Evolutionary conservation across 257 asterid species (phyloP).

Genomic region (Capsicum rhomboideum): DNA sequence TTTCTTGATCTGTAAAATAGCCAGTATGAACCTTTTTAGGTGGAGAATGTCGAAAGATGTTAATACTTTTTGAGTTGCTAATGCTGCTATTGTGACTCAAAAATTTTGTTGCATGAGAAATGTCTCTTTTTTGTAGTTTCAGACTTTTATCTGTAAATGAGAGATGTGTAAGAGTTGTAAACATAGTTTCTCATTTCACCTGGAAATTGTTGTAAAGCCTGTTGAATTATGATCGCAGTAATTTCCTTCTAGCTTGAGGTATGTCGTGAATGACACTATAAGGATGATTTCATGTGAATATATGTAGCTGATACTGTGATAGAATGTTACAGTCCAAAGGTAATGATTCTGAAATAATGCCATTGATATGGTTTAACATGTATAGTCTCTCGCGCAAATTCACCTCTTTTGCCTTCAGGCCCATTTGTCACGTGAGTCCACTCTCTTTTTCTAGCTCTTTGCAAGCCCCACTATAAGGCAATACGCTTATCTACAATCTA

Average conservation of each 20-base stretch:
- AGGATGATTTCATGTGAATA: too few relatives aligned
- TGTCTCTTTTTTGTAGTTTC: neutral
- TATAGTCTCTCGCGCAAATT: too few relatives aligned
- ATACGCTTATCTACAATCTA: too few relatives aligned
- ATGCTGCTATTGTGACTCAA: neutral
- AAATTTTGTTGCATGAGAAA: neutral
- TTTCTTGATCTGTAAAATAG: neutral
- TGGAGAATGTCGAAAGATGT: neutral
- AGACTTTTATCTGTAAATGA: neutral
- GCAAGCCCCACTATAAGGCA: too few relatives aligned
- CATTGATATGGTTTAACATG: too few relatives aligned
- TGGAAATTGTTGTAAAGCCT: neutral
- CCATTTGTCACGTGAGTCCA: too few relatives aligned
- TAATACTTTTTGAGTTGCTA: neutral
- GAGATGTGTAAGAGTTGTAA: neutral
- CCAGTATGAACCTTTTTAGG: too few relatives aligned
- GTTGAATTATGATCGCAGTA: neutral
- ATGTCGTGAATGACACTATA: too few relatives aligned
- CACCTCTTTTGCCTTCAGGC: neutral
- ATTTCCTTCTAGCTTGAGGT: neutral
- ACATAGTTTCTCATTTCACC: neutral
- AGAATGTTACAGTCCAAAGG: too few relatives aligned
- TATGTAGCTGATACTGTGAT: too few relatives aligned
- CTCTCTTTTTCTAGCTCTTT: too few relatives aligned
- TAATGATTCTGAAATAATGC: too few relatives aligned